Percentiles rank a stretch among this genome's conserved stretches.
phyloP scores from a whole-genome alignment of 495 filamentous ascomycete species.

The Cercophora sp. region DNA sequence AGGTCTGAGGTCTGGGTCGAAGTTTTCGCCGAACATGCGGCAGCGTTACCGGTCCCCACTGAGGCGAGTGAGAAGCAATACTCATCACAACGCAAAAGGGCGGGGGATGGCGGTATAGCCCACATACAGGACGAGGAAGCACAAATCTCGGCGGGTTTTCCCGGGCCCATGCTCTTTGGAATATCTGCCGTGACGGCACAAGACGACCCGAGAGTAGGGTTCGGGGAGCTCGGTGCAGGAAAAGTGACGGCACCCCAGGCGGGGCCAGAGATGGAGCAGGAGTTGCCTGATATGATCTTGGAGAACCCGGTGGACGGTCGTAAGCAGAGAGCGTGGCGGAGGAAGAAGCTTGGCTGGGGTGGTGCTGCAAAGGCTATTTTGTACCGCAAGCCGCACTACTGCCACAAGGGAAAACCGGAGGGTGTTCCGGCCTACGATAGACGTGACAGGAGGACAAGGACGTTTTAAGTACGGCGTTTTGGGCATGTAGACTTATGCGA shows the following conservation, averaged over 20 bases:
- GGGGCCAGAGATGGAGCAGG: slow-evolving; percentile 4
- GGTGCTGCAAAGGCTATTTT: slow-evolving; percentile 27
- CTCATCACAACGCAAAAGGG: background rate
- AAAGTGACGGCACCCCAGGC: background rate
- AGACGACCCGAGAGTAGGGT: background rate
- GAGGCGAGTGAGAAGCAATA: background rate
- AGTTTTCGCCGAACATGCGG: slow-evolving; percentile 23
- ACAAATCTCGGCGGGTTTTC: background rate
- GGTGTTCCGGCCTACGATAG: slow-evolving; percentile 17
- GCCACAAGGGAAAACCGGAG: slow-evolving; percentile 15
- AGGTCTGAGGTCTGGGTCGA: slow-evolving; percentile 45
- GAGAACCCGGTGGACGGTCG: slow-evolving; percentile 27
- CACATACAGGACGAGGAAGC: slow-evolving; percentile 3
- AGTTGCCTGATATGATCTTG: slow-evolving; percentile 29
- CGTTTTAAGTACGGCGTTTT: slow-evolving; percentile 8
- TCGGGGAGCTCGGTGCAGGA: background rate
- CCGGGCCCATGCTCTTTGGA: background rate
- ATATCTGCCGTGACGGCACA: background rate
- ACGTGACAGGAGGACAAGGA: slow-evolving; percentile 18
- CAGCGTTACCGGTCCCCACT: background rate
- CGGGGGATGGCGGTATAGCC: background rate
- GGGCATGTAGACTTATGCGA: background rate
- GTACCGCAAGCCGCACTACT: slow-evolving; percentile 14
- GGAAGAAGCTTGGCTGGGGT: slow-evolving; percentile 38
- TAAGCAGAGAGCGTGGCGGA: slow-evolving; percentile 33